Evolutionary conservation across 257 asterid genomes (phyloP), one percentile per base, ranked within the genome.

Genomic region (Penstemon newberryi): DNA sequence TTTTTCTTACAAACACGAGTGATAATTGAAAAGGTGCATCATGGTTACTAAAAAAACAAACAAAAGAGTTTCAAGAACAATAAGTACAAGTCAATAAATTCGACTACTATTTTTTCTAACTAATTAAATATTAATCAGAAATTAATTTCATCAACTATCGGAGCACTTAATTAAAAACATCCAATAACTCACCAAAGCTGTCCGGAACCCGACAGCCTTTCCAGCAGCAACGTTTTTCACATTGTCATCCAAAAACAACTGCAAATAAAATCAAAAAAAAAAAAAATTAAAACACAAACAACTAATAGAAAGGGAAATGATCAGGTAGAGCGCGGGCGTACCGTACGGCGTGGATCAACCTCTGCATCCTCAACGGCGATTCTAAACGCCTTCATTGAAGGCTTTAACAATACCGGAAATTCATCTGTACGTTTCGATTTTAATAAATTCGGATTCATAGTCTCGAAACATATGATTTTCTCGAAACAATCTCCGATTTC

Each of bases 241-340:
- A 11, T 86, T 89, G 76, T 92, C 98, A 12, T 89, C 96, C 2
- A 92, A 84, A 75, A 92, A 92, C 83, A 92, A 45, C 98, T 92
- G 85, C 60, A 77, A 45, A 3, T 9, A n/a, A 36, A 5, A 46
- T 5, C 0, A 25, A 25, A 25, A 25, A 0, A 25, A 25, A 25
- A 64, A 65, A 10, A n/a, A 63, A 47, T 7, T 2, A 66, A n/a
- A 41, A 8, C 42, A 11, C 0, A 8, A 33, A 39, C 3, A 4
- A 1, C 42, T 1, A 18, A 39, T 6, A 7, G 12, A 8, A 11
- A 61, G 37, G 7, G 19, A 9, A 60, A 38, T 15, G 3, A 69
- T 75, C 72, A 11, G 9, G 15, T 50, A 70, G 37, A 67, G 60
- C 64, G 44, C 33, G 52, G 64, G 56, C 86, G 40, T 86, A 92